Percentiles rank a stretch among this genome's conserved stretches.
Evolutionary conservation across 805 yeast genomes (phyloP).

Genomic region (Pichia insulana): DNA sequence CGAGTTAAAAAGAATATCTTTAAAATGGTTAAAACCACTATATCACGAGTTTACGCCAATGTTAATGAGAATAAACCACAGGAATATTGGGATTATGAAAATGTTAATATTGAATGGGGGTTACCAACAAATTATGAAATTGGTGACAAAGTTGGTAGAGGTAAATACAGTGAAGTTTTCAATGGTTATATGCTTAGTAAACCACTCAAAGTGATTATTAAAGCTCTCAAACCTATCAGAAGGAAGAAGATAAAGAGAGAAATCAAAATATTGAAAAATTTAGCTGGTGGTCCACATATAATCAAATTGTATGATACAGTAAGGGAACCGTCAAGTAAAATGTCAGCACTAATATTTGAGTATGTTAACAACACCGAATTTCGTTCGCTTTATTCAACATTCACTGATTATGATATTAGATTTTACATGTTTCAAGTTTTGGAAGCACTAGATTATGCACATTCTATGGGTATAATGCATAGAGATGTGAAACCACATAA

Average conservation of each 20-base stretch:
- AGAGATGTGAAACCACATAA: constrained; percentile 95
- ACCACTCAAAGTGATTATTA: constrained; percentile 66
- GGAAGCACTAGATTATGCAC: constrained; percentile 80
- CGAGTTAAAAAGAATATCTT: not conserved
- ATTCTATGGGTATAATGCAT: constrained; percentile 93
- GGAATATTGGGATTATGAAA: constrained; percentile 83
- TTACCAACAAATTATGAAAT: constrained; percentile 50
- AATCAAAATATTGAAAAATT: constrained; percentile 75
- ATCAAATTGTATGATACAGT: constrained; percentile 73
- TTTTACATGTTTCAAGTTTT: constrained; percentile 75
- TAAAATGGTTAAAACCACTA: constrained; percentile 1
- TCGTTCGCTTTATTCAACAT: constrained; percentile 69
- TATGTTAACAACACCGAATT: constrained; percentile 77
- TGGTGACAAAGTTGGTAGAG: constrained; percentile 78
- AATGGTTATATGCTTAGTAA: constrained; percentile 61
- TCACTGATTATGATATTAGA: constrained; percentile 67
- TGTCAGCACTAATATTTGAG: constrained; percentile 85
- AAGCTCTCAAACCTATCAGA: constrained; percentile 87
- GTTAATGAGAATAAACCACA: constrained; percentile 59
- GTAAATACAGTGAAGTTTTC: constrained; percentile 93
- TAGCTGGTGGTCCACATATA: constrained; percentile 79
- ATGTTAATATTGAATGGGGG: constrained; percentile 55
- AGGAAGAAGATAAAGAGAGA: constrained; percentile 87
- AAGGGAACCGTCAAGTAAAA: constrained; percentile 67
- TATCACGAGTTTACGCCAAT: constrained; percentile 59